Conservation (phyloP, 176 grass and related monocot genomes). For the Tuctoria greenei region DNA sequence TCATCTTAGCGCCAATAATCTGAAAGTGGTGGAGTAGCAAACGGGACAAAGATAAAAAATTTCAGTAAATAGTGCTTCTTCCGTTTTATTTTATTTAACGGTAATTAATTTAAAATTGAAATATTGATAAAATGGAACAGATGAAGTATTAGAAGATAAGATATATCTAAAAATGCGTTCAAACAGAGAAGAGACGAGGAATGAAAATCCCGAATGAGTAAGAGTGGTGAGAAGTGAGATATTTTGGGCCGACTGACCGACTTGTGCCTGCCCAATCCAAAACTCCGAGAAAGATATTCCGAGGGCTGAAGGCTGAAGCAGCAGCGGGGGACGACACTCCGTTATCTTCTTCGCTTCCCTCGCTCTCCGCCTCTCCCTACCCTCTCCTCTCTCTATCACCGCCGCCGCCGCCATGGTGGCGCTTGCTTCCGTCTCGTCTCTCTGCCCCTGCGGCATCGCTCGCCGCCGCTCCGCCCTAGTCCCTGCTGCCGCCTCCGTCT, state of each 20-base stretch:
- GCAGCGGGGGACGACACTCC: neutral
- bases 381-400: neutral
- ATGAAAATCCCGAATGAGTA: neutral
- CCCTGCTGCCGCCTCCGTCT: neutral
- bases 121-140: no score
- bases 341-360: conserved; percentile 29
- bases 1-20: no score
- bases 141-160: no score
- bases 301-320: neutral
- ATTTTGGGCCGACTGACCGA: conserved; percentile 28
- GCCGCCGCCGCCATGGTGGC: conserved; percentile 50
- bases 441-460: conserved; percentile 42
- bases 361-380: neutral
- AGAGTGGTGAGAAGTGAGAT: neutral
- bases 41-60: no score
- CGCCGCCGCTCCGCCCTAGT: conserved; percentile 16
- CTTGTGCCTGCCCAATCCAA: neutral
- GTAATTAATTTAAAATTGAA: no score
- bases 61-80: no score
- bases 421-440: conserved; percentile 46
- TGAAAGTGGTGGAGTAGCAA: no score
- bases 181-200: neutral
- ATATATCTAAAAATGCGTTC: neutral
- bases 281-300: neutral
- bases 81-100: no score